These are phyloP conservation scores for Elongisporangium undulatum DNA, from an alignment of 352 stramenopile genomes.

Conservation along the genomic window DNA sequence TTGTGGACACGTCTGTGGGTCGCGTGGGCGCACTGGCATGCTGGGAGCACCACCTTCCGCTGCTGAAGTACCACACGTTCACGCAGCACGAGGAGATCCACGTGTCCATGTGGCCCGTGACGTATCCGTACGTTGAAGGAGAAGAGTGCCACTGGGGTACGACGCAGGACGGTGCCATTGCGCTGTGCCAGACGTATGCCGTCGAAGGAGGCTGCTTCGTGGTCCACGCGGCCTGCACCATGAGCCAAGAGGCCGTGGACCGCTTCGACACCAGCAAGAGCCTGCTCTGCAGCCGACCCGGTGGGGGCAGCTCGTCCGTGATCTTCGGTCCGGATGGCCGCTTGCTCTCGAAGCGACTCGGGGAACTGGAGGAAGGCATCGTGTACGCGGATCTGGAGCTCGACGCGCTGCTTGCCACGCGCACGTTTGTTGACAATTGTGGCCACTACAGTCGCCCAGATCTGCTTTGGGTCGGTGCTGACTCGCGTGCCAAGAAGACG, in stretches of 20 bases:
- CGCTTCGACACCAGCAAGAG: slow-evolving; percentile 4
- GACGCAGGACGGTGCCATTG: slow-evolving; percentile 11
- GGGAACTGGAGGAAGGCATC: slow-evolving; percentile 11
- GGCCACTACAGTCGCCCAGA: slow-evolving; percentile 20
- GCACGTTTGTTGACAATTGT: slow-evolving; percentile 10
- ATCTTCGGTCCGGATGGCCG: slow-evolving; percentile 17
- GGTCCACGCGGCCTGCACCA: slow-evolving; percentile 7
- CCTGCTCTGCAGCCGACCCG: slow-evolving; percentile 4
- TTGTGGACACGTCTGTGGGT: slow-evolving; percentile 16
- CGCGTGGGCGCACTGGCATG: slow-evolving; percentile 17
- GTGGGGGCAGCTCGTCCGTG: slow-evolving; percentile 10
- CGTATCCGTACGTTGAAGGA: slow-evolving; percentile 15
- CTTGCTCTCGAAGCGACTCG: slow-evolving; percentile 3
- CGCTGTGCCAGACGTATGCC: slow-evolving; percentile 8
- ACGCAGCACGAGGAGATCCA: slow-evolving; percentile 17
- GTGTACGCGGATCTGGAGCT: slow-evolving; percentile 19
- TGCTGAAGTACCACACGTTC: slow-evolving; percentile 24
- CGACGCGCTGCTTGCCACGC: slow-evolving; percentile 2
- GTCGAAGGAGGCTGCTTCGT: slow-evolving; percentile 18
- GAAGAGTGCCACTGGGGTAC: slow-evolving; percentile 13
- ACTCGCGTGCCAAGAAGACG: slow-evolving; percentile 4
- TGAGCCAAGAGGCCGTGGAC: slow-evolving; percentile 13
- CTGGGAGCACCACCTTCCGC: slow-evolving; percentile 14
- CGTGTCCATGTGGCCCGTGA: slow-evolving; percentile 14
- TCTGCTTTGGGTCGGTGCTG: slow-evolving; percentile 14